Evolutionary conservation across 176 grass and related monocot genomes (phyloP).

Genomic region (Phoenix dactylifera): DNA sequence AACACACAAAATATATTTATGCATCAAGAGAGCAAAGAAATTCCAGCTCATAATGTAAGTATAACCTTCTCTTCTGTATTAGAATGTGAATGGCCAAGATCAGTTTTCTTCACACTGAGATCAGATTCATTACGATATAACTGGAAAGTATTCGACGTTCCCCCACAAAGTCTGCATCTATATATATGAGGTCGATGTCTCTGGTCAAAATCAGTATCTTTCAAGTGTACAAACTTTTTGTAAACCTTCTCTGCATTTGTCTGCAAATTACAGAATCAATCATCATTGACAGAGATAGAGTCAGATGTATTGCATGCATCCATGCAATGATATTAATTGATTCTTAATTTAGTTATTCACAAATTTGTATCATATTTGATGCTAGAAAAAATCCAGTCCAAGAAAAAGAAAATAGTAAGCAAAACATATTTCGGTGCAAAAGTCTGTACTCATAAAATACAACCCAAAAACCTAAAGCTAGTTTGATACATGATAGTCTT

Average conservation of each 20-base stretch:
- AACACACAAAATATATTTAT: no score
- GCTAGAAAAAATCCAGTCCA: no score
- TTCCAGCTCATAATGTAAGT: no score
- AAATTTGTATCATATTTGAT: no score
- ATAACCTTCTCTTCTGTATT: slow-evolving; percentile 41
- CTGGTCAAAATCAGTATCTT: slow-evolving; percentile 32
- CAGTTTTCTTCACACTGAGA: slow-evolving; percentile 29
- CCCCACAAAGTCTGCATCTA: slow-evolving; percentile 74
- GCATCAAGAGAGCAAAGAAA: no score
- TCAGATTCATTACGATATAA: slow-evolving; percentile 43
- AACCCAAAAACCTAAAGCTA: no score
- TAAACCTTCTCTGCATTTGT: slow-evolving; percentile 62
- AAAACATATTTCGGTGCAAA: no score
- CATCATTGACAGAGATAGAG: no score
- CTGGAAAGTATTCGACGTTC: slow-evolving; percentile 52
- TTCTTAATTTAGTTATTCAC: no score
- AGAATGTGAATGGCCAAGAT: slow-evolving; percentile 22
- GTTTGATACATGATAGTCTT: no score
- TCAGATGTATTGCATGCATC: neutral
- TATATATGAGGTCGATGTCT: slow-evolving; percentile 31
- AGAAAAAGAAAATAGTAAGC: no score
- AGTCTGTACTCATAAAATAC: no score
- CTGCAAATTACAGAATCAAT: slow-evolving; percentile 35
- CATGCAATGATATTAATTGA: neutral
- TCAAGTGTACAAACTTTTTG: slow-evolving; percentile 57